Evolutionary conservation across 257 asterid species (phyloP).

Genomic region (Solanum chmielewskii): DNA sequence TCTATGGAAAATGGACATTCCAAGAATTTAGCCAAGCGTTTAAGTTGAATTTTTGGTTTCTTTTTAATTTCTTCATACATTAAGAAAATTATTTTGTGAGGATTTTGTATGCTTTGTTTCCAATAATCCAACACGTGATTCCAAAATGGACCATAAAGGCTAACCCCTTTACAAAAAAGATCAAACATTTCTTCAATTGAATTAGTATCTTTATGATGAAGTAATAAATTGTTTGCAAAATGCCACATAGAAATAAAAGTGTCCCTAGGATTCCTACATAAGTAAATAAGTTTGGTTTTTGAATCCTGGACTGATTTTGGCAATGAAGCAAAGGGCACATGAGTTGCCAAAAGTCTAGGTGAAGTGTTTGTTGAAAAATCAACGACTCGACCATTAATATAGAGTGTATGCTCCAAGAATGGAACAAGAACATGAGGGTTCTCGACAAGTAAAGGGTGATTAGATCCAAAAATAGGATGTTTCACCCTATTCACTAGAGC

Average conservation of each 20-base stretch:
- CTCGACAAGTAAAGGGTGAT: neutral
- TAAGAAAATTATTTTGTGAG: neutral
- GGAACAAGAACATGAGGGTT: neutral
- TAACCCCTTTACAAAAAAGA: neutral
- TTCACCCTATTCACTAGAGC: neutral
- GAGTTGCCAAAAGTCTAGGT: neutral
- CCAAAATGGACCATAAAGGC: neutral
- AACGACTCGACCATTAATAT: neutral
- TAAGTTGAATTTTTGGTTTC: neutral
- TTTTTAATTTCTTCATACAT: neutral
- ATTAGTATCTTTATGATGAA: neutral
- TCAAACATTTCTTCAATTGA: neutral
- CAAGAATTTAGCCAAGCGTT: neutral
- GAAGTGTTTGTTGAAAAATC: neutral
- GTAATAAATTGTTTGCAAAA: neutral
- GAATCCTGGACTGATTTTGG: neutral
- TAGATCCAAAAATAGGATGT: neutral
- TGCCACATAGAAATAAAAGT: neutral
- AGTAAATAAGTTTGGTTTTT: neutral
- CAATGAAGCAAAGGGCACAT: neutral
- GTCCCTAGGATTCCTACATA: neutral
- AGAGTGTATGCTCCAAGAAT: neutral
- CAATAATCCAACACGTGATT: neutral
- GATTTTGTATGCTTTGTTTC: neutral
- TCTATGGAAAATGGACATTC: neutral